A percentile compares a stretch with the other conserved stretches of the same genome.
phyloP scores from a whole-genome alignment of 352 stramenopile species.

The Pelagophyceae sp. region DNA sequence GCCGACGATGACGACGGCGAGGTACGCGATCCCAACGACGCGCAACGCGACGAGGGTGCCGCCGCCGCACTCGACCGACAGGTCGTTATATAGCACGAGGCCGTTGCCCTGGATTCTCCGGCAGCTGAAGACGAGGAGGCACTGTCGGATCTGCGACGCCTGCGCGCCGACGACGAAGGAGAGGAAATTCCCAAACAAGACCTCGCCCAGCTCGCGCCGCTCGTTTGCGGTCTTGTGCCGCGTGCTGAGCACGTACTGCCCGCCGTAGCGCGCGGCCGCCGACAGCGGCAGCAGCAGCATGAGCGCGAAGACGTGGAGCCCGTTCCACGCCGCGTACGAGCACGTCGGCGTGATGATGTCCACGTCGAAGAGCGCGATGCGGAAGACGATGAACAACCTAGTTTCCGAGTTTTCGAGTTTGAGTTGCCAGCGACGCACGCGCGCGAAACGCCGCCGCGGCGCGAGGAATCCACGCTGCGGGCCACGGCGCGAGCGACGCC shows the following conservation, averaged over 20 bases:
- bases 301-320: not conserved
- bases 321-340: not conserved
- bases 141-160: not conserved
- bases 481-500: no score
- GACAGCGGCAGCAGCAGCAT: not conserved
- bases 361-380: slow-evolving; percentile 7
- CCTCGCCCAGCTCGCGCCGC: not conserved
- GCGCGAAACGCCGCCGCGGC: no score
- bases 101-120: not conserved
- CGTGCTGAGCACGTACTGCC: not conserved
- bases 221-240: no score
- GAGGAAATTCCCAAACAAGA: not conserved
- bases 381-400: not conserved
- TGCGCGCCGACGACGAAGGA: not conserved
- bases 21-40: not conserved
- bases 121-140: no score
- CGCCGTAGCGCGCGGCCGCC: not conserved
- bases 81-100: not conserved
- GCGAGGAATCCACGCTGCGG: no score
- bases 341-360: not conserved
- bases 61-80: not conserved
- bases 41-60: not conserved
- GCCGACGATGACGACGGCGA: not conserved
- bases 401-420: no score
- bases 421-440: no score